A percentile compares a stretch with the other conserved stretches of the same genome.
These are phyloP conservation scores for Globisporangium cylindrosporum DNA, from an alignment of 352 stramenopile species.

Conservation along the genomic window DNA sequence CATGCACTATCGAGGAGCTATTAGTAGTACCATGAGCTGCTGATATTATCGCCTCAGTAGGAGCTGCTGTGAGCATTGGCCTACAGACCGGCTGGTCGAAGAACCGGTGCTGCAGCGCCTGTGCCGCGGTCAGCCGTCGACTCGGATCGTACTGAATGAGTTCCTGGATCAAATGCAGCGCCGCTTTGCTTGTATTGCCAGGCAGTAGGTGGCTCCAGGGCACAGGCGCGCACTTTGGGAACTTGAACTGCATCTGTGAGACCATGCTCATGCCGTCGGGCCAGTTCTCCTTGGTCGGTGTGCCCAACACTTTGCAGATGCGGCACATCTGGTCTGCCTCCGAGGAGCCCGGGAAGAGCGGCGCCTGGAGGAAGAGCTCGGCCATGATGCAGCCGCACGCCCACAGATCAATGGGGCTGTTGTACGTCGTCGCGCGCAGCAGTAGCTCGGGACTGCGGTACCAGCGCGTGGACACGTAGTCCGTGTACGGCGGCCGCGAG, in stretches of 20 bases:
- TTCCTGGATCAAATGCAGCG: constrained; percentile 84
- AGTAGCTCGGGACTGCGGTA: constrained; percentile 76
- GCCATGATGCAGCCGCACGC: constrained; percentile 79
- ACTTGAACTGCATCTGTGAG: constrained; percentile 90
- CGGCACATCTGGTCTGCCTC: constrained; percentile 97
- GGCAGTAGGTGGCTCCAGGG: constrained; percentile 73
- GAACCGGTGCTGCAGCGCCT: constrained; percentile 93
- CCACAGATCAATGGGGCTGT: constrained; percentile 82
- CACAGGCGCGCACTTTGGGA: constrained; percentile 84
- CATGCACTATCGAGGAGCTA: not conserved
- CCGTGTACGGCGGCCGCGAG: constrained; percentile 61
- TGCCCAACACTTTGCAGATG: constrained; percentile 91
- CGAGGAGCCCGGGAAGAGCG: constrained; percentile 78
- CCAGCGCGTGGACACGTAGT: constrained; percentile 79
- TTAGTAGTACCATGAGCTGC: not conserved
- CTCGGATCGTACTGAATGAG: constrained; percentile 92
- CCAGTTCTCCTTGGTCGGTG: constrained; percentile 89
- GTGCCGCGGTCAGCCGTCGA: constrained; percentile 76
- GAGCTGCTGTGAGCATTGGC: constrained; percentile 27
- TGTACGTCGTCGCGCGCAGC: constrained; percentile 66
- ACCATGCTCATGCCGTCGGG: constrained; percentile 86
- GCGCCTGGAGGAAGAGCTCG: constrained; percentile 70
- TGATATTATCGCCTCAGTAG: not conserved
- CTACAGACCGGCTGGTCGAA: constrained; percentile 73
- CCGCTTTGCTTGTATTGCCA: constrained; percentile 52